Conservation (phyloP, 2,329 filamentous ascomycete species). For the Neopestalotiopsis sp. region DNA sequence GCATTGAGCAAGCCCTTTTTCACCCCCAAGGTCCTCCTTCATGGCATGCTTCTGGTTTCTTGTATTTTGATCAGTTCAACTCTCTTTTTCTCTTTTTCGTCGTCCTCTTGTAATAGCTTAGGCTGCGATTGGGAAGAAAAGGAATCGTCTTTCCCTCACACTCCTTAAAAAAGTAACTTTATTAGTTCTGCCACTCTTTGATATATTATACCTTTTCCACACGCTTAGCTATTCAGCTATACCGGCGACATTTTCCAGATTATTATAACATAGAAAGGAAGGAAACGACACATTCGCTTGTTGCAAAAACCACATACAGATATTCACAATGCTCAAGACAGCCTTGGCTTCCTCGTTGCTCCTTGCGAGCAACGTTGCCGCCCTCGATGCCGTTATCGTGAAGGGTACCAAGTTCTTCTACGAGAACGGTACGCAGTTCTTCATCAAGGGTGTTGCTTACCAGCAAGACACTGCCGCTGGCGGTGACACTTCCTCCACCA, state of each 20-base stretch:
- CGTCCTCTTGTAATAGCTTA: slow-evolving; percentile 14
- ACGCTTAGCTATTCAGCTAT: background rate
- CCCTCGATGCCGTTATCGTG: slow-evolving; percentile 39
- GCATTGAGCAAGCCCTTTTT: slow-evolving; percentile 11
- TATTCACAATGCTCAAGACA: slow-evolving; percentile 34
- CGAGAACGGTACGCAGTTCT: slow-evolving; percentile 59
- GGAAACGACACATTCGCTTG: background rate
- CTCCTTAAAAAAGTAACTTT: slow-evolving; percentile 12
- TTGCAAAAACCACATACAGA: background rate
- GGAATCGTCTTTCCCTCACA: slow-evolving; percentile 10
- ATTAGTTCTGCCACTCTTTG: slow-evolving; percentile 16
- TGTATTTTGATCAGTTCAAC: slow-evolving; percentile 19
- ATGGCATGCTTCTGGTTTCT: background rate
- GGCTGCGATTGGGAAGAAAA: slow-evolving; percentile 8
- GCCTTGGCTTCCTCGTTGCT: slow-evolving; percentile 34
- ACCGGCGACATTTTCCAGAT: background rate
- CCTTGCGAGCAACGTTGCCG: slow-evolving; percentile 31
- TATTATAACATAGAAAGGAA: background rate
- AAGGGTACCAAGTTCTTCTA: slow-evolving; percentile 67
- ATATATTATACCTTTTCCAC: background rate
- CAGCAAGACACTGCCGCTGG: slow-evolving; percentile 65
- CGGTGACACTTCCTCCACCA: slow-evolving; percentile 38
- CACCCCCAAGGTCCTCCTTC: slow-evolving; percentile 4
- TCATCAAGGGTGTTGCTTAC: slow-evolving; percentile 79
- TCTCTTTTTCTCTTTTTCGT: slow-evolving; percentile 5